Base-by-base conservation (phyloP, 2,329 filamentous ascomycete species). In the Fusarium poae region DNA sequence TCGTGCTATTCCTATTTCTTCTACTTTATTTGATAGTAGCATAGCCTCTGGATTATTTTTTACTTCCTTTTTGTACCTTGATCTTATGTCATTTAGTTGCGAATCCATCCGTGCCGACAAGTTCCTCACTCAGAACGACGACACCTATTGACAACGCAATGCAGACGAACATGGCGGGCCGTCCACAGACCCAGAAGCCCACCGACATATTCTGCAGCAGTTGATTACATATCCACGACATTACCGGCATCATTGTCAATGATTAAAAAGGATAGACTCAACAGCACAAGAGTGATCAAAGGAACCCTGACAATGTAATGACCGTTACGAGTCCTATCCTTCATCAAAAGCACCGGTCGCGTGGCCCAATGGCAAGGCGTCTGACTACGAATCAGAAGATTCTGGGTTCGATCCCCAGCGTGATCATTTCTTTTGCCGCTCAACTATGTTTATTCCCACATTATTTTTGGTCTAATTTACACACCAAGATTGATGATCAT, bases 351-450 rank as follows among this genome's bases (percentile, higher is more conserved):
- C 21, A 16, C 3, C 42, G 62, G 62, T 65, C 62, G 62, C 62
- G 62, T 65, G 62, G 62, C 62, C 62, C 62, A 65, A 65, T 65
- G 62, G 62, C 63, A 66, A 66, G 63, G 63, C 63, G 62, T 66
- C 63, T 66, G 63, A 66, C 63, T 66, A 66, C 63, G 63, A 66
- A 66, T 66, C 63, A 66, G 63, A 66, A 66, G 62, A 66, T 66
- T 66, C 62, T 66, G 62, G 63, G 63, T 66, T 66, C 63, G 63
- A 66, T 66, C 63, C 63, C 63, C 56, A 67, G 56, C 63, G 56
- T 66, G 63, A 66, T 66, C 63, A 66, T 7, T 35, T 25, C 10
- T 50, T 50, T 39, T 27, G 18, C 13, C 8, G 6, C 27, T 27
- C 8, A 6, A 27, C 25, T 4, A 7, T 25, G 7, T 25, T 25